A percentile compares a stretch with the other conserved stretches of the same genome.
phyloP scores from a whole-genome alignment of 768 basidiomycete species.

The Boletus tomentosulus region DNA sequence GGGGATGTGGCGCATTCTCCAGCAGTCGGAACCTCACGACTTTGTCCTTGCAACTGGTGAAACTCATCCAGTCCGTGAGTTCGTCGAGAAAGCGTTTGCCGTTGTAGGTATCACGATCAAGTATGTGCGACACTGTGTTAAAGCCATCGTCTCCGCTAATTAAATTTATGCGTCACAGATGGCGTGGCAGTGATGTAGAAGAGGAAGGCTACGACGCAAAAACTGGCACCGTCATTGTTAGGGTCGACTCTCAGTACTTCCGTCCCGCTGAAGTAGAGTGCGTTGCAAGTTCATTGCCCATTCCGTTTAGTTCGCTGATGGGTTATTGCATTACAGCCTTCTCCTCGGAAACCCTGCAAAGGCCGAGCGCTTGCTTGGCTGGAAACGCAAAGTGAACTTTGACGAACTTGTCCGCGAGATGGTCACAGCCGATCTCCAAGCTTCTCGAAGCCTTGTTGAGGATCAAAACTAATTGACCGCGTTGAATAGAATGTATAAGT shows the following conservation, averaged over 20 bases:
- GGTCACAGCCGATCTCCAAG: conserved; percentile 78
- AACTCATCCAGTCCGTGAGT: conserved; percentile 92
- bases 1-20: conserved; percentile 97
- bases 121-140: conserved; percentile 34
- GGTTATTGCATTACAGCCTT: conserved; percentile 42
- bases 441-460: conserved; percentile 69
- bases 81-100: conserved; percentile 81
- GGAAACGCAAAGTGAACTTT: conserved; percentile 86
- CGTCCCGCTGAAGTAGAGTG: conserved; percentile 94
- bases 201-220: conserved; percentile 74
- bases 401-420: conserved; percentile 86
- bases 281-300: conserved; percentile 30
- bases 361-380: conserved; percentile 83
- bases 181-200: conserved; percentile 71
- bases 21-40: conserved; percentile 78
- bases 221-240: conserved; percentile 70
- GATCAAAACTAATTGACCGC: conserved; percentile 62
- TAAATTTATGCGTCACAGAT: conserved; percentile 38
- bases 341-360: conserved; percentile 86
- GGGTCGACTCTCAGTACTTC: conserved; percentile 87
- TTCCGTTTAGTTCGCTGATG: not conserved
- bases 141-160: conserved; percentile 1
- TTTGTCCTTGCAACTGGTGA: conserved; percentile 96
- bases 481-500: not conserved
- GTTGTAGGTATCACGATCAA: conserved; percentile 62